Percentiles rank a stretch among this genome's conserved stretches.
Conservation (phyloP, 192 early-diverging fungal genomes). For the Entomortierella parvispora region DNA sequence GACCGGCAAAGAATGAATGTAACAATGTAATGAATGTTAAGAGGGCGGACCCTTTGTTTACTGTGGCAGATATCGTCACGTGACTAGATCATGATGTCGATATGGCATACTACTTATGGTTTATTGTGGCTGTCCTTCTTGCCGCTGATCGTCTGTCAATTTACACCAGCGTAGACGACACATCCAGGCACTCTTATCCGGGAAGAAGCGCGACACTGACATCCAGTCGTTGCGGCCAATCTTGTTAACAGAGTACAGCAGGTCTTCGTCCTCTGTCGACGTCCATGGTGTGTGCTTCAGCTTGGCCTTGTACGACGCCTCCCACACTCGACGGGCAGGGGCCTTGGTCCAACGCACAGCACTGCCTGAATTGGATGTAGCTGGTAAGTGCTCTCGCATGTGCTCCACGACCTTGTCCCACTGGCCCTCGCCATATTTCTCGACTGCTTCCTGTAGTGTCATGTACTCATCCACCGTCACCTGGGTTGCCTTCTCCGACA, state of each 20-base stretch:
- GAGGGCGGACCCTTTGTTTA: too few relatives aligned
- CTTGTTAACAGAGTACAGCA: conserved; percentile 10
- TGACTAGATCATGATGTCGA: background rate
- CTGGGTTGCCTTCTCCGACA: conserved; percentile 33
- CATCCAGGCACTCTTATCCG: conserved; percentile 41
- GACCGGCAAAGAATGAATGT: too few relatives aligned
- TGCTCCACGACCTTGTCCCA: conserved; percentile 41
- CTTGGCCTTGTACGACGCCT: conserved; percentile 38
- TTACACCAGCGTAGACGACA: conserved; percentile 52
- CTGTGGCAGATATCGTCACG: too few relatives aligned
- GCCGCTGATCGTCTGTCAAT: conserved; percentile 19
- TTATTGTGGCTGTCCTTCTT: background rate
- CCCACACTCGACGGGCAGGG: conserved; percentile 47
- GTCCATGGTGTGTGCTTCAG: conserved; percentile 37
- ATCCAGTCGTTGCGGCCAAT: conserved; percentile 25
- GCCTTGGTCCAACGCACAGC: conserved; percentile 34
- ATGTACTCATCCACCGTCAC: conserved; percentile 44
- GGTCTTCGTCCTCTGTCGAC: conserved; percentile 24
- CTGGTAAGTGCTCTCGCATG: background rate
- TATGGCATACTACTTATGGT: background rate
- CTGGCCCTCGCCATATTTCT: conserved; percentile 24
- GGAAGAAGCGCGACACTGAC: conserved; percentile 29
- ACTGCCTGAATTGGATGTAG: background rate
- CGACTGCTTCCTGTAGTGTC: conserved; percentile 41
- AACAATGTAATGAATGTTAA: too few relatives aligned